Percentiles rank a stretch among this genome's conserved stretches.
Evolutionary conservation across 129 eudicot genomes (phyloP).

Genomic region (Arctium lappa): DNA sequence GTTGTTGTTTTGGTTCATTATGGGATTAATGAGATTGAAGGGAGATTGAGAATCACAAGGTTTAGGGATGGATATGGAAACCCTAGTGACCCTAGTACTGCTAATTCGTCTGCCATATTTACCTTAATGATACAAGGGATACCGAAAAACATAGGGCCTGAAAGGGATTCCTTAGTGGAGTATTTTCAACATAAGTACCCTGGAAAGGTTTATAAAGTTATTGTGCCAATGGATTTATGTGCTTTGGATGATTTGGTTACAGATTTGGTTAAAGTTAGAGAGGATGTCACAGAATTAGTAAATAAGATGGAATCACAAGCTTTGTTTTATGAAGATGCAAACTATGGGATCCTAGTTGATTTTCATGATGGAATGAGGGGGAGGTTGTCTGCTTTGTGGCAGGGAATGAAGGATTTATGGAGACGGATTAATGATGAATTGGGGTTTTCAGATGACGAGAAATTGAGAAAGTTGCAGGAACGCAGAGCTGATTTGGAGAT

Average conservation of each 20-base stretch:
- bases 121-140: slow-evolving; percentile 84
- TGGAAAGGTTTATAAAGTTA: slow-evolving; percentile 68
- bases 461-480: slow-evolving; percentile 78
- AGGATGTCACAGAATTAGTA: slow-evolving; percentile 64
- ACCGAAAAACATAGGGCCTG: slow-evolving; percentile 67
- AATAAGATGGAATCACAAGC: slow-evolving; percentile 59
- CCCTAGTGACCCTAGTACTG: slow-evolving; percentile 52
- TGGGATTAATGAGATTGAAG: slow-evolving; percentile 62
- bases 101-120: slow-evolving; percentile 64
- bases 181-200: slow-evolving; percentile 81
- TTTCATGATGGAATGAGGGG: slow-evolving; percentile 32
- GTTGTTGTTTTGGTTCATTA: slow-evolving; percentile 67
- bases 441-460: slow-evolving; percentile 84
- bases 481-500: slow-evolving; percentile 91
- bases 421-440: slow-evolving; percentile 42
- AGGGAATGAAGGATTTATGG: slow-evolving; percentile 60
- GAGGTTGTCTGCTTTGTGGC: slow-evolving; percentile 37
- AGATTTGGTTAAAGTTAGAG: slow-evolving; percentile 83
- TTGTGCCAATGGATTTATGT: slow-evolving; percentile 93
- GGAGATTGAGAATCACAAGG: slow-evolving; percentile 62
- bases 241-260: slow-evolving; percentile 87
- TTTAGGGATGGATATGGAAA: slow-evolving; percentile 90
- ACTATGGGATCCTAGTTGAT: slow-evolving; percentile 26
- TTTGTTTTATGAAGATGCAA: slow-evolving; percentile 33
- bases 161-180: slow-evolving; percentile 62